Conservation (phyloP, 805 yeast genomes). For the Saturnispora diversa region DNA sequence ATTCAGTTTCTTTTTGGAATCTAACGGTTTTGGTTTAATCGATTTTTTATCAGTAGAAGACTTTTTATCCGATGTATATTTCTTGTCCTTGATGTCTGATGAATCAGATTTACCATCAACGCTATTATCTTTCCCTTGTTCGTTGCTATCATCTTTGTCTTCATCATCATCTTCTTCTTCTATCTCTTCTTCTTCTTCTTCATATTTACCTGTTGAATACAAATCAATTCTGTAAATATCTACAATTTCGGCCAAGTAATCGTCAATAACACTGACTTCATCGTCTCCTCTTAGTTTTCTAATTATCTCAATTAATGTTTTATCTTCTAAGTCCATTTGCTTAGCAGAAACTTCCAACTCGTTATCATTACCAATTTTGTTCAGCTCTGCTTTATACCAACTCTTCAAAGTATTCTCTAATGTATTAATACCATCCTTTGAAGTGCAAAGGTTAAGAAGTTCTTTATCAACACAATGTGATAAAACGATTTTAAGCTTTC, state of each 20-base stretch:
- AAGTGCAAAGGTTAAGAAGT: neutral
- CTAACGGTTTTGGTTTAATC: neutral
- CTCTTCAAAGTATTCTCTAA: neutral
- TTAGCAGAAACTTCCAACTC: neutral
- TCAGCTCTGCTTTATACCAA: neutral
- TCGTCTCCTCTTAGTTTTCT: slow-evolving; percentile 25
- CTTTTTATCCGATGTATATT: neutral
- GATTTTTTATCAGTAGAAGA: neutral
- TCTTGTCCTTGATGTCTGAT: no score
- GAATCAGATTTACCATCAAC: slow-evolving; percentile 5
- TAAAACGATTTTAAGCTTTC: slow-evolving; percentile 7
- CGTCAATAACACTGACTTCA: slow-evolving; percentile 21
- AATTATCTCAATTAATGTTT: slow-evolving; percentile 16
- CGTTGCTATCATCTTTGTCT: neutral
- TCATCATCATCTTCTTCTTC: neutral
- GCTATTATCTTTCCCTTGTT: no score
- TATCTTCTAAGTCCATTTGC: slow-evolving; percentile 14
- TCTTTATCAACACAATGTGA: slow-evolving; percentile 9
- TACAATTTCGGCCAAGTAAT: slow-evolving; percentile 25
- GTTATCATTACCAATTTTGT: neutral
- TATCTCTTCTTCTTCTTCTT: slow-evolving; percentile 5
- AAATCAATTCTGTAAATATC: slow-evolving; percentile 26
- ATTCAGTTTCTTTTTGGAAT: slow-evolving; percentile 9
- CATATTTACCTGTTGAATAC: slow-evolving; percentile 17
- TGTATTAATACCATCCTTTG: slow-evolving; percentile 6